Conservation (phyloP, 2,329 filamentous ascomycete species). For the Verticillium zaregamsianum region DNA sequence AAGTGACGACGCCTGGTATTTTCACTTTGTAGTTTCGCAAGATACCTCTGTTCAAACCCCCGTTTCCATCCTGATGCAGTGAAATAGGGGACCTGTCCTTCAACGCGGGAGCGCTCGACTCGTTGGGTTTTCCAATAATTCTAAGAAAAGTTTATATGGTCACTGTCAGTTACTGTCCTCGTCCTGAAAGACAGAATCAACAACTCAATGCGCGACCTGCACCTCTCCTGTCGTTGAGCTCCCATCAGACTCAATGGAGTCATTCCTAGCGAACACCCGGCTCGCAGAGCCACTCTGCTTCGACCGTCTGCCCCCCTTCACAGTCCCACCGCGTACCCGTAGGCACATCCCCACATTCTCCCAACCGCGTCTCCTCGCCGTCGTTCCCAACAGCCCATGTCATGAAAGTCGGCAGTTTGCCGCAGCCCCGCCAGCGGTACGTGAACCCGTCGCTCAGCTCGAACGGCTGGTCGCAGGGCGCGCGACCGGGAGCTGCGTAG, state of each 20-base stretch:
- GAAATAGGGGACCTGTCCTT: background rate
- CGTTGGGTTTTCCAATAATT: too few relatives aligned
- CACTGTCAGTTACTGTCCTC: too few relatives aligned
- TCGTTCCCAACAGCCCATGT: background rate
- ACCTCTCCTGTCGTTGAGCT: too few relatives aligned
- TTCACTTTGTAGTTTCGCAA: too few relatives aligned
- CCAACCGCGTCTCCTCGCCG: background rate
- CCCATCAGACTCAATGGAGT: background rate
- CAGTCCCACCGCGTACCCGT: background rate
- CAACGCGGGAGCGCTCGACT: too few relatives aligned
- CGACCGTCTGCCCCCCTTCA: background rate
- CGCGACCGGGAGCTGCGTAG: background rate
- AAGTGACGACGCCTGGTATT: too few relatives aligned
- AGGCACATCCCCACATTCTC: background rate
- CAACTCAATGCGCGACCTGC: too few relatives aligned
- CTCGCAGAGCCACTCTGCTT: background rate
- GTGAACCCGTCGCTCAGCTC: background rate
- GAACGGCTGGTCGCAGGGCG: background rate
- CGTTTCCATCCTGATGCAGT: background rate
- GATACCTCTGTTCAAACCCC: too few relatives aligned
- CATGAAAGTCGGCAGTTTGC: background rate
- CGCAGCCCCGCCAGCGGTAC: background rate
- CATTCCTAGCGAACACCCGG: background rate
- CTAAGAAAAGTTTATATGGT: too few relatives aligned
- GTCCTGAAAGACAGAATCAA: too few relatives aligned